Conservation (phyloP, 352 stramenopile species). For the Elongisporangium anandrum region DNA sequence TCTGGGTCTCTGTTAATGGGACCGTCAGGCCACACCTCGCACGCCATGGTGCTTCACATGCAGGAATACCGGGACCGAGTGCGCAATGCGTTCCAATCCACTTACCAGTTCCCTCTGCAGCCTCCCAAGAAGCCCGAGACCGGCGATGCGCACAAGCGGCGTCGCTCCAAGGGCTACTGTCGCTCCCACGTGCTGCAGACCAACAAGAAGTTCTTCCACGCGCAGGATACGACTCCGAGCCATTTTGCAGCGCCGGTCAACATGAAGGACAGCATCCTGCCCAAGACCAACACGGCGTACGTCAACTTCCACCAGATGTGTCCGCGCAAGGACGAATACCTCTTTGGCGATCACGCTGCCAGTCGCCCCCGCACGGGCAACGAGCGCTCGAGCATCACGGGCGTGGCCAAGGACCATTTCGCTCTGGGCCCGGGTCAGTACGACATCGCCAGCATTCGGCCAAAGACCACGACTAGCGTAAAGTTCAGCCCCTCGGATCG, state of each 20-base stretch:
- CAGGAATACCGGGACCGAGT: conserved; percentile 53
- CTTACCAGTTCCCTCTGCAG: conserved; percentile 37
- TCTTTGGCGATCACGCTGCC: conserved; percentile 15
- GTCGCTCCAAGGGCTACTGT: conserved; percentile 25
- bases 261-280: conserved; percentile 25
- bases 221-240: conserved; percentile 6
- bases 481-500: conserved; percentile 63
- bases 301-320: conserved; percentile 49
- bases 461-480: conserved; percentile 19
- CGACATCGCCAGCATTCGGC: conserved; percentile 23
- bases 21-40: conserved; percentile 26
- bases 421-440: conserved; percentile 57
- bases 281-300: conserved; percentile 17
- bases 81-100: conserved; percentile 34
- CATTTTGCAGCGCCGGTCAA: conserved; percentile 7
- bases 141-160: conserved; percentile 10
- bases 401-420: conserved; percentile 39
- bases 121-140: conserved; percentile 2
- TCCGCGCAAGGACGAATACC: conserved; percentile 25
- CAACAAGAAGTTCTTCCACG: conserved; percentile 28
- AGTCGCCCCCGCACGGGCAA: conserved; percentile 13
- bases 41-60: conserved; percentile 59
- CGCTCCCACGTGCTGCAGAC: conserved; percentile 35
- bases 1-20: background rate
- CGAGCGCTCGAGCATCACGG: conserved; percentile 4